Conservation (phyloP, 176 grass and related monocot species). For the Rhynchospora breviuscula region DNA sequence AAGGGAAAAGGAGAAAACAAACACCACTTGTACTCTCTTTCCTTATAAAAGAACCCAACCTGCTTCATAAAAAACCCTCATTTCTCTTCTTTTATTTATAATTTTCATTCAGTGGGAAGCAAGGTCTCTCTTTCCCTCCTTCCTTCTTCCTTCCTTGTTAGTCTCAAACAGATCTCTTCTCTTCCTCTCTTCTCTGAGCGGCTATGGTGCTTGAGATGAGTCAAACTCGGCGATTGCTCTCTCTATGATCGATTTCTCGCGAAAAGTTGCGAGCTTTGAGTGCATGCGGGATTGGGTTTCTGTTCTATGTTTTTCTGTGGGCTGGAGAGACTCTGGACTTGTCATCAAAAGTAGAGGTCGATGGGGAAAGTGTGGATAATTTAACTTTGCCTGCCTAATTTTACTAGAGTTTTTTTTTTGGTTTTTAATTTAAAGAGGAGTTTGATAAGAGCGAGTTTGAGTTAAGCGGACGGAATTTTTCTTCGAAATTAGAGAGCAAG, state of each 20-base stretch:
- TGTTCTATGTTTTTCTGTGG: not conserved
- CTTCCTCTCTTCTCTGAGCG: not conserved
- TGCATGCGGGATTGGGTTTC: slow-evolving; percentile 23
- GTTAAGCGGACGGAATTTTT: not conserved
- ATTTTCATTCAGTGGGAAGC: not conserved
- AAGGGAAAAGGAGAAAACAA: not conserved
- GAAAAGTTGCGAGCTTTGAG: slow-evolving; percentile 7
- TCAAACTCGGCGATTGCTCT: not conserved
- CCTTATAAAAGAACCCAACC: slow-evolving; percentile 9
- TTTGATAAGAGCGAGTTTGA: not conserved
- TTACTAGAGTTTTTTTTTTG: not conserved
- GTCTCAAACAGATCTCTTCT: not conserved
- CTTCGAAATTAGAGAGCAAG: slow-evolving; percentile 14
- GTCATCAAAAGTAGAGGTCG: slow-evolving; percentile 20
- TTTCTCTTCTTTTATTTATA: not conserved
- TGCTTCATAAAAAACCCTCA: not conserved
- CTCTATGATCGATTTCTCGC: slow-evolving; percentile 22
- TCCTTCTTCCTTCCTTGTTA: not conserved
- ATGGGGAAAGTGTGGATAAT: slow-evolving; percentile 38
- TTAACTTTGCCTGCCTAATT: not conserved
- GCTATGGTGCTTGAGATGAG: not conserved
- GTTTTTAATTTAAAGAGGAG: not conserved
- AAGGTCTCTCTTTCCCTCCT: not conserved
- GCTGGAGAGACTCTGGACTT: slow-evolving; percentile 25
- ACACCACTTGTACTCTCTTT: slow-evolving; percentile 7